Evolutionary conservation across 2,329 filamentous ascomycete species (phyloP).

Genomic region (Colletotrichum sp.): DNA sequence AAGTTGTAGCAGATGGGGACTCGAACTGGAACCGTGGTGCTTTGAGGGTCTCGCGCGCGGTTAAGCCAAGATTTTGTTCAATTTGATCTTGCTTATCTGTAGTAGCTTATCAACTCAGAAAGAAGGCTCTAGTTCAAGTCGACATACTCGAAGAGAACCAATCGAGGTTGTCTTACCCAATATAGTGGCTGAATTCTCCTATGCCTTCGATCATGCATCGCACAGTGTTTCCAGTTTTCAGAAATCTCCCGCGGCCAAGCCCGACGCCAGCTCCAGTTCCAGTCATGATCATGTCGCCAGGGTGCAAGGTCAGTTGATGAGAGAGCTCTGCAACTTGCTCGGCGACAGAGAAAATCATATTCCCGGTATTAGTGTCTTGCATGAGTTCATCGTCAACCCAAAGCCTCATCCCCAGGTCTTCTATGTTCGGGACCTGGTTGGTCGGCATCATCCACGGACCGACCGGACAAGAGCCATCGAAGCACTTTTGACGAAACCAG

Average conservation of each 20-base stretch:
- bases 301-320: not conserved
- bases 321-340: not conserved
- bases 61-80: not conserved
- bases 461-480: not conserved
- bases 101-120: not conserved
- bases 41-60: not conserved
- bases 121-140: not conserved
- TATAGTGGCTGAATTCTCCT: not conserved
- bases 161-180: not conserved
- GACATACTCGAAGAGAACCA: not conserved
- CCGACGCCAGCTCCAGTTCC: not conserved
- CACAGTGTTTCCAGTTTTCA: not conserved
- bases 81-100: not conserved
- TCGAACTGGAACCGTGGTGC: not conserved
- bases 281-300: not conserved
- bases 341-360: not conserved
- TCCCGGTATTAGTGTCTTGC: not conserved
- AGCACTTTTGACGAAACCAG: not conserved
- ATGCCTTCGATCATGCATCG: not conserved
- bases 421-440: not conserved
- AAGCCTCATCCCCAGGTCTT: not conserved
- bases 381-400: not conserved
- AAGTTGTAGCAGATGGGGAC: not conserved
- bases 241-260: not conserved
- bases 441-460: not conserved